A percentile compares a stretch with the other conserved stretches of the same genome.
Conservation (phyloP, 163 green algal species). For the Volvox carteri region DNA sequence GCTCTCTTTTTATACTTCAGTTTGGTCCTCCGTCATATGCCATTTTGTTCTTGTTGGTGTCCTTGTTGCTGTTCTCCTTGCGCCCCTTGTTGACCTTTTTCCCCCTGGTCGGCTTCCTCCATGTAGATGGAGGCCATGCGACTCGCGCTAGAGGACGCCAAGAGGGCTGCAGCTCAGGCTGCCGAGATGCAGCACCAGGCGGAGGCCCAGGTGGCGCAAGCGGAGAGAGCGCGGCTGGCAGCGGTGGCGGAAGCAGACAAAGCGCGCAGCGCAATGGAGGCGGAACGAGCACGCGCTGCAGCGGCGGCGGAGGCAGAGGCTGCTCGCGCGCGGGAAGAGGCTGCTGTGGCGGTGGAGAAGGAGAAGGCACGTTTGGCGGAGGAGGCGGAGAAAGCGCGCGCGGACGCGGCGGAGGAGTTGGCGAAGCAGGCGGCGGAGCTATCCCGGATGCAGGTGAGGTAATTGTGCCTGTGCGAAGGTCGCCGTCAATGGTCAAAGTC, state of each 20-base stretch:
- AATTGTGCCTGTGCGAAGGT: background rate
- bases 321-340: background rate
- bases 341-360: no score
- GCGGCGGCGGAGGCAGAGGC: slow-evolving; percentile 12
- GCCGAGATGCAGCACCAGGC: background rate
- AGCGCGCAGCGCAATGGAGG: background rate
- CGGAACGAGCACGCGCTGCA: background rate
- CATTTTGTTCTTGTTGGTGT: no score
- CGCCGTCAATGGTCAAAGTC: background rate
- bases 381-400: background rate
- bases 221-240: background rate
- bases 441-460: slow-evolving; percentile 18
- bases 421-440: slow-evolving; percentile 1
- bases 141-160: background rate
- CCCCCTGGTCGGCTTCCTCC: no score
- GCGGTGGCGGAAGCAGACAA: background rate
- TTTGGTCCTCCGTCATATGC: no score
- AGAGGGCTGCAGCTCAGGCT: background rate
- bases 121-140: slow-evolving; percentile 24
- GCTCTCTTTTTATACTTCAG: no score
- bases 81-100: no score
- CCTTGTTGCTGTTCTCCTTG: no score
- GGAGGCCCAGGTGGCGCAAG: slow-evolving; percentile 1
- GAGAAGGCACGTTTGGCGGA: background rate
- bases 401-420: slow-evolving; percentile 8